Conservation (phyloP, 495 filamentous ascomycete species). For the Schizothecium vesticola region DNA sequence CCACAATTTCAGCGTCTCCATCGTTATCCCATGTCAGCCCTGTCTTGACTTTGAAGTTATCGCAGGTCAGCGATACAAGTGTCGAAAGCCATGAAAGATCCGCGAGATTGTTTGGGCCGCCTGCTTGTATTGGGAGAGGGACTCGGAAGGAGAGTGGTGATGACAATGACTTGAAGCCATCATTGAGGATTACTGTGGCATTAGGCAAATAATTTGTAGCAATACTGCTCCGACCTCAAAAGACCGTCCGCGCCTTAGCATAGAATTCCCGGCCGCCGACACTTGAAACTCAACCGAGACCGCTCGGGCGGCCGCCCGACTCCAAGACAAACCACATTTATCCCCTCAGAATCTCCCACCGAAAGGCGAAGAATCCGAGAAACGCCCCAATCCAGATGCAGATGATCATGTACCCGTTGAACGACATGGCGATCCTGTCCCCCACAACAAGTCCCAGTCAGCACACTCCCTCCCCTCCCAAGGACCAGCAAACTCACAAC, state of each 20-base stretch:
- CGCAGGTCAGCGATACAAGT: too few relatives aligned
- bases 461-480: background rate
- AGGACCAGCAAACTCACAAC: background rate
- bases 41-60: too few relatives aligned
- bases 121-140: too few relatives aligned
- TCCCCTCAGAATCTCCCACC: background rate
- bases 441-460: background rate
- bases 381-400: background rate
- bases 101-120: too few relatives aligned
- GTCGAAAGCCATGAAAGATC: too few relatives aligned
- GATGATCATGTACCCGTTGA: background rate
- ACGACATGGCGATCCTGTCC: background rate
- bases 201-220: too few relatives aligned
- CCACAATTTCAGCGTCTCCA: too few relatives aligned
- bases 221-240: background rate
- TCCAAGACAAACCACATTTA: background rate
- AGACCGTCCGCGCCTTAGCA: background rate
- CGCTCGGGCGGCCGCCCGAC: background rate
- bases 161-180: too few relatives aligned
- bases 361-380: background rate
- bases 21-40: too few relatives aligned
- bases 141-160: too few relatives aligned
- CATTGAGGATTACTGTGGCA: too few relatives aligned
- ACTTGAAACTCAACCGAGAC: background rate
- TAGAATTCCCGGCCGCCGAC: background rate